Conservation (phyloP, 441 rosid genomes). For the Gossypium lobatum region DNA sequence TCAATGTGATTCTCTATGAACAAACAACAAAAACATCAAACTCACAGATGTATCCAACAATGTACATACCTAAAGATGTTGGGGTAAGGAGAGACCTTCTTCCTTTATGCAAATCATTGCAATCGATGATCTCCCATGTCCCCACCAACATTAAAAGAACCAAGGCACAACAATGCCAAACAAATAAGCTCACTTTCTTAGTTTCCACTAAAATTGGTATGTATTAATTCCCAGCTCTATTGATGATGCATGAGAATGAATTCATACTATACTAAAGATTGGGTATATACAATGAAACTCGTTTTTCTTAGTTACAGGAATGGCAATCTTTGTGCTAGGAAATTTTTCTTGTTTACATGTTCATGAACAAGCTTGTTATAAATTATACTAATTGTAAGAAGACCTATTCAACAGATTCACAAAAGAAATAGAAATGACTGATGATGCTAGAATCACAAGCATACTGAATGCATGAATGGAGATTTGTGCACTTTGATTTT, state of each 20-base stretch:
- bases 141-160: not conserved
- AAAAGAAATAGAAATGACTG: not conserved
- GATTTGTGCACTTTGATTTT: not conserved
- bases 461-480: not conserved
- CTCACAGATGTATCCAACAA: not conserved
- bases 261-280: not conserved
- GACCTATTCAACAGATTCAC: not conserved
- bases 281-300: not conserved
- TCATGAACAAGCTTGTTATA: not conserved
- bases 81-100: not conserved
- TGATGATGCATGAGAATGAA: not conserved
- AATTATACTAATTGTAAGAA: not conserved
- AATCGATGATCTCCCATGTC: not conserved
- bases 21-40: not conserved
- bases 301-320: constrained; percentile 1
- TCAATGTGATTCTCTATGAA: not conserved
- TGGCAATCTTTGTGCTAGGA: not conserved
- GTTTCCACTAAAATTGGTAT: not conserved
- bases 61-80: constrained; percentile 1
- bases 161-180: not conserved
- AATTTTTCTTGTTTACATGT: not conserved
- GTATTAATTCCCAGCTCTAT: not conserved
- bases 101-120: not conserved
- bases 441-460: constrained; percentile 6
- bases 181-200: not conserved